Evolutionary conservation across 2,329 filamentous ascomycete species (phyloP), one percentile per base, ranked within the genome.

Genomic region (Colletotrichum tropicicola): DNA sequence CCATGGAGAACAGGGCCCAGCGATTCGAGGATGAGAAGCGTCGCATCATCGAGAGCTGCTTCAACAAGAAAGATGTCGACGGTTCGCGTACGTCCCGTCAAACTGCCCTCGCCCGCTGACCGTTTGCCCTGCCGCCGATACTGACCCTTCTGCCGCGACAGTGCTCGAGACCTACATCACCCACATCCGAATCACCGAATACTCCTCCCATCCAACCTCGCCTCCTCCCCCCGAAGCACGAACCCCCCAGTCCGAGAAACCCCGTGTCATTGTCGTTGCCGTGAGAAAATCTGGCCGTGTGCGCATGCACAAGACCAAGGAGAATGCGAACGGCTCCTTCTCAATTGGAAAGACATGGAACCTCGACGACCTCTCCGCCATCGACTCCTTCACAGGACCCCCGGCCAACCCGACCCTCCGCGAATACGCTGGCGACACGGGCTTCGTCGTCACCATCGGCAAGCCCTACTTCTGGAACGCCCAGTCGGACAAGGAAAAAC

Each of bases 281-380:
- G 96, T 99, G 65, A 89, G 93, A 67, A 96, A 93, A 73, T 97
- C 95, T 2, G 96, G 95, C 59, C 87, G 94, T 65, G 95, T 99
- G 52, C 92, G 94, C 73, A 89, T 99, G 82, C 96, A 99, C 83
- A 99, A 99, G 79, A 95, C 94, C 62, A 91, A 97, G 72, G 96
- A 99, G 80, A 99, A 99, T 76, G 85, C 87, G 59, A 98, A 97
- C 77, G 94, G 94, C 59, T 89, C 92, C 23, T 99, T 98, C 78
- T 98, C 95, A 19, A 97, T 99, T 70, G 96, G 96, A 70, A 99
- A 99, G 81, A 97, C 96, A 4, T 99, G 96, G 96, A 92, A 94
- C 75, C 87, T 99, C 70, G 95, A 98, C 78, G 96, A 99, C 74
- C 82, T 99, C 51, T 87, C 87, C 5, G 57, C 65, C 47, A 92